Percentiles rank a stretch among this genome's conserved stretches.
These are phyloP conservation scores for Tolypocladium endophyticum DNA, from an alignment of 2,329 filamentous ascomycete genomes.

Conservation along the genomic window DNA sequence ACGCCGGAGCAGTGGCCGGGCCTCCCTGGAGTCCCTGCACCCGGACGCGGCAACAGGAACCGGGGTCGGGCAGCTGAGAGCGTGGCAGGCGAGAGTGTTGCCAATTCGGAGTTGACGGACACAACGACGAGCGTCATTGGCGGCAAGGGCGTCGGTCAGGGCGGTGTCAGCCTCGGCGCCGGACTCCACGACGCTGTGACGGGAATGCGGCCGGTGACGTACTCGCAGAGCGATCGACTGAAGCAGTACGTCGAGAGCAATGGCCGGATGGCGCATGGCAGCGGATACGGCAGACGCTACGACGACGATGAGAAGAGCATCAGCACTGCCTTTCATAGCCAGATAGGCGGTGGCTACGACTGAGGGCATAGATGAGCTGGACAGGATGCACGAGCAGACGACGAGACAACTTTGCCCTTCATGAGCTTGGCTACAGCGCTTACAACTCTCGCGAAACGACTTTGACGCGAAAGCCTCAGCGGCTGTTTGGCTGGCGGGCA, in stretches of 20 bases:
- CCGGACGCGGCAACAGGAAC: slow-evolving; percentile 56
- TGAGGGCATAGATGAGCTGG: slow-evolving; percentile 23
- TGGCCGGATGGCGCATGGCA: slow-evolving; percentile 55
- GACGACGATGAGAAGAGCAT: slow-evolving; percentile 96
- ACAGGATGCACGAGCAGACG: slow-evolving; percentile 15
- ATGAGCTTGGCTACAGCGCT: not conserved
- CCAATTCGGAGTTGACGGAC: slow-evolving; percentile 83
- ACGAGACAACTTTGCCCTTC: slow-evolving; percentile 13
- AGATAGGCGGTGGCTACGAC: slow-evolving; percentile 60
- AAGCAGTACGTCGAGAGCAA: slow-evolving; percentile 90
- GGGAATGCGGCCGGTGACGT: slow-evolving; percentile 48
- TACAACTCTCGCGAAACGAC: not conserved
- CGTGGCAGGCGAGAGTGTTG: slow-evolving; percentile 83
- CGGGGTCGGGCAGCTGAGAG: slow-evolving; percentile 63
- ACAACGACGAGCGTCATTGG: slow-evolving; percentile 68
- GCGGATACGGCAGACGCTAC: slow-evolving; percentile 58
- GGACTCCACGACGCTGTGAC: slow-evolving; percentile 68
- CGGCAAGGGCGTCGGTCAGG: slow-evolving; percentile 66
- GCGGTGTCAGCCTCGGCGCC: slow-evolving; percentile 75
- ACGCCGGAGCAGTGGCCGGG: slow-evolving; percentile 80
- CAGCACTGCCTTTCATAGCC: slow-evolving; percentile 92
- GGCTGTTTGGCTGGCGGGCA: not conserved
- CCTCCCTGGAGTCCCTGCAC: slow-evolving; percentile 51
- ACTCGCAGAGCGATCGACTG: slow-evolving; percentile 63
- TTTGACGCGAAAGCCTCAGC: not conserved